Conservation (phyloP, 148 eudicot genomes). For the Heliamphora exappendiculata region DNA sequence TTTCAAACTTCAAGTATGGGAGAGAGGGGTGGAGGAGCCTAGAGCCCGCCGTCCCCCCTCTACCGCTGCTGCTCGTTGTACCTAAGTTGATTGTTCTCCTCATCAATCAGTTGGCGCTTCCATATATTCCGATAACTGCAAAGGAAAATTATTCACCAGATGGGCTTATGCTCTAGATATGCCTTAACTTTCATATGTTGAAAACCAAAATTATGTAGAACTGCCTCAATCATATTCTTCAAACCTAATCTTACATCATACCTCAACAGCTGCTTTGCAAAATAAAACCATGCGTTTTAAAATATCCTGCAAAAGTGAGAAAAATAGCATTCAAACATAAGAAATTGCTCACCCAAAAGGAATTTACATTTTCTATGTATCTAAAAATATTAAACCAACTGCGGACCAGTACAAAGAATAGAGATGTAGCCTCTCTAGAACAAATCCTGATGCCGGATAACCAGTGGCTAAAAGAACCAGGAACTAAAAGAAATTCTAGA, state of each 20-base stretch:
- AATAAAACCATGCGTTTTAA: conserved; percentile 86
- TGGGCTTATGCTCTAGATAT: background rate
- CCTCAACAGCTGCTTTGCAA: conserved; percentile 99
- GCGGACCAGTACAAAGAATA: too few relatives aligned
- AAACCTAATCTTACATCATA: conserved; percentile 22
- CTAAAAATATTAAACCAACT: too few relatives aligned
- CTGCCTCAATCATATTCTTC: background rate
- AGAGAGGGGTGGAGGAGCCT: too few relatives aligned
- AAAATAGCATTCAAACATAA: background rate
- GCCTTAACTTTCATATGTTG: background rate
- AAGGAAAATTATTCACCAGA: background rate
- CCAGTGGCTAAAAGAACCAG: too few relatives aligned
- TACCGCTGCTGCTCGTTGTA: background rate
- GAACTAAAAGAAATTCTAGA: too few relatives aligned
- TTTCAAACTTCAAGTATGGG: too few relatives aligned
- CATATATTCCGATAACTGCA: background rate
- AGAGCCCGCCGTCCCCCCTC: background rate
- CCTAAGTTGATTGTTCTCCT: background rate
- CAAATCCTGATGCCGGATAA: too few relatives aligned
- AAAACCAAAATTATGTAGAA: background rate
- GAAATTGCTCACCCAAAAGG: background rate
- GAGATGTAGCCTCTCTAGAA: too few relatives aligned
- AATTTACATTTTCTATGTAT: background rate
- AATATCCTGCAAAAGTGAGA: conserved; percentile 56
- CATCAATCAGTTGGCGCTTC: background rate